A percentile compares a stretch with the other conserved stretches of the same genome.
These are phyloP conservation scores for Fusarium sterilihyphosum DNA, from an alignment of 2,329 filamentous ascomycete genomes.

Conservation along the genomic window DNA sequence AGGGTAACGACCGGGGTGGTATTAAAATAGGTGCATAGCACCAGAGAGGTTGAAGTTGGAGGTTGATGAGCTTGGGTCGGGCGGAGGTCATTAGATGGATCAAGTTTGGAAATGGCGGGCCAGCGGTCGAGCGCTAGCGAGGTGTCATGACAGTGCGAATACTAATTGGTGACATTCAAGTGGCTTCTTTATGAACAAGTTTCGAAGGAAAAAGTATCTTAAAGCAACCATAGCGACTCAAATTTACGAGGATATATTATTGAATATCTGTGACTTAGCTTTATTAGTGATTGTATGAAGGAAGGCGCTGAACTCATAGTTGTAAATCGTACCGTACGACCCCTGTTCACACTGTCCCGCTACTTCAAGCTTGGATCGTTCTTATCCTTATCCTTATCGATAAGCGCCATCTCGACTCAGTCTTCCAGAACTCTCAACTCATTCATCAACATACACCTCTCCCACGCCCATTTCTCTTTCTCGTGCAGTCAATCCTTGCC, in stretches of 20 bases:
- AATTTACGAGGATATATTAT: fast-evolving
- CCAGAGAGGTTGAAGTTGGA: constrained; percentile 28
- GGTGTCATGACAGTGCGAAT: constrained; percentile 34
- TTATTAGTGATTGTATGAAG: fast-evolving
- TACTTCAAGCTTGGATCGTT: neutral
- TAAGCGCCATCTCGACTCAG: constrained; percentile 16
- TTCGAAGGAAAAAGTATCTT: fast-evolving
- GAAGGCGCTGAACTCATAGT: fast-evolving
- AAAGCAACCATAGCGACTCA: fast-evolving
- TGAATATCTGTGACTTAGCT: fast-evolving
- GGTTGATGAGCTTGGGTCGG: constrained; percentile 40
- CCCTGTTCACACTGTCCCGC: neutral
- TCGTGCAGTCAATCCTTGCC: neutral
- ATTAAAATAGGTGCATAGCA: constrained; percentile 41
- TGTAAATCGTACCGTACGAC: neutral
- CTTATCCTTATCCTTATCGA: constrained; percentile 33
- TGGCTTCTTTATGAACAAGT: neutral
- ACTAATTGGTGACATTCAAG: neutral
- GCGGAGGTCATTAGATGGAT: constrained; percentile 36
- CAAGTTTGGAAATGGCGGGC: constrained; percentile 39
- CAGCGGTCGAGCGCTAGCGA: constrained; percentile 1
- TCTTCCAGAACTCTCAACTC: constrained; percentile 6
- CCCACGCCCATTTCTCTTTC: neutral
- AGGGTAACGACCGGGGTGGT: constrained; percentile 24
- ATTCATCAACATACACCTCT: constrained; percentile 1